These are phyloP conservation scores for Neoarthrinium moseri DNA, from an alignment of 2,329 filamentous ascomycete genomes.

Conservation along the genomic window DNA sequence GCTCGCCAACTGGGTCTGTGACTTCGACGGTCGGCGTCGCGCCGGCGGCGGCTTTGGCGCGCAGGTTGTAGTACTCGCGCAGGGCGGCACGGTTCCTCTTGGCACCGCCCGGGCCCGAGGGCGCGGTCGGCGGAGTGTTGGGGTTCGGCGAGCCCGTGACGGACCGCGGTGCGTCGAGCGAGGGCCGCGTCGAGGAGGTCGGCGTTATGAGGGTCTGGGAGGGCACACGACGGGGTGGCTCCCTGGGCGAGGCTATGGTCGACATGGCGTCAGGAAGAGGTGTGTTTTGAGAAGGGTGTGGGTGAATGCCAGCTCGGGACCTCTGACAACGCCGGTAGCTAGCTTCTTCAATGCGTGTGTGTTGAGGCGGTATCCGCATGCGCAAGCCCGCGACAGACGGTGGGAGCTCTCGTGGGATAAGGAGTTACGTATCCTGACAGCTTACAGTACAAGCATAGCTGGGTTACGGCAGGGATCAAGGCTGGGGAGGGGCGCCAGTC, in stretches of 20 bases:
- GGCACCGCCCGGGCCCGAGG: constrained; percentile 25
- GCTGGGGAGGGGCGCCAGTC: too few relatives aligned
- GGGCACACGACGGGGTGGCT: constrained; percentile 55
- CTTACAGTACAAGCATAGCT: too few relatives aligned
- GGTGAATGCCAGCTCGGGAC: too few relatives aligned
- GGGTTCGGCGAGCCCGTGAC: constrained; percentile 54
- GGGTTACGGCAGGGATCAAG: too few relatives aligned
- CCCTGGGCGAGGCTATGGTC: constrained; percentile 63
- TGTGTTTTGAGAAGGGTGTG: too few relatives aligned
- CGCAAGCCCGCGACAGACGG: too few relatives aligned
- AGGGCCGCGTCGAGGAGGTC: constrained; percentile 73
- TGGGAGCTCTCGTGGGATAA: too few relatives aligned
- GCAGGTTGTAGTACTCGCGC: constrained; percentile 92
- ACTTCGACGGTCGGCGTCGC: constrained; percentile 40
- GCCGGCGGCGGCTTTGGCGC: constrained; percentile 39
- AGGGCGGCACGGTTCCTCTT: constrained; percentile 79
- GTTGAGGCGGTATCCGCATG: too few relatives aligned
- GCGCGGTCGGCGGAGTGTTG: constrained; percentile 23
- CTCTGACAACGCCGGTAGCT: too few relatives aligned
- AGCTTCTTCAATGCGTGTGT: too few relatives aligned
- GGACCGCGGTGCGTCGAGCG: constrained; percentile 65
- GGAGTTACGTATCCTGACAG: too few relatives aligned
- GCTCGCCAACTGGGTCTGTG: constrained; percentile 36
- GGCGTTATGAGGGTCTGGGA: constrained; percentile 57
- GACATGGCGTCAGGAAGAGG: constrained; percentile 57